Conservation (phyloP, 257 asterid genomes). For the Solanum bulbocastanum region DNA sequence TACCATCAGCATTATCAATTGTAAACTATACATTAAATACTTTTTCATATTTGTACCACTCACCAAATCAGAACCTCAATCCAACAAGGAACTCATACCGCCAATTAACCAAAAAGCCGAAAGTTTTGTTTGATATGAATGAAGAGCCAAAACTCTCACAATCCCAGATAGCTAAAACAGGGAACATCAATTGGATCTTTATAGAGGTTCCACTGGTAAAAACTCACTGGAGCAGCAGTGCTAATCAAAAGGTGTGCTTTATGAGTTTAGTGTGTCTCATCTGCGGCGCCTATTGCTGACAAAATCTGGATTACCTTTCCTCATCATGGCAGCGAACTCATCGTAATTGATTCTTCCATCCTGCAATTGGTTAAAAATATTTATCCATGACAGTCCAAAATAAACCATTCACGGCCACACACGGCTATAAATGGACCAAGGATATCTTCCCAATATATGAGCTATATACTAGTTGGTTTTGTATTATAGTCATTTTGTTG, state of each 20-base stretch:
- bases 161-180: neutral
- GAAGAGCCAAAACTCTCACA: neutral
- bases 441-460: neutral
- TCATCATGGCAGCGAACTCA: constrained; percentile 85
- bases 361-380: constrained; percentile 24
- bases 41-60: neutral
- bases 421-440: neutral
- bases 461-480: neutral
- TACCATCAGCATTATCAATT: neutral
- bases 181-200: neutral
- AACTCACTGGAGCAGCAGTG: neutral
- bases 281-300: constrained; percentile 53
- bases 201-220: neutral
- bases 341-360: constrained; percentile 88
- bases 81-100: neutral
- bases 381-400: neutral
- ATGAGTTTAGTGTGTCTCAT: constrained; percentile 2
- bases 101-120: neutral
- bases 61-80: neutral
- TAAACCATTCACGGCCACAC: neutral
- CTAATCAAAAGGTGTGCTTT: neutral
- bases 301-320: constrained; percentile 68
- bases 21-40: neutral
- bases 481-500: neutral
- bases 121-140: neutral